Evolutionary conservation across 2,329 filamentous ascomycete genomes (phyloP), one percentile per base, ranked within the genome.

Genomic region (Pseudogymnoascus sp.): DNA sequence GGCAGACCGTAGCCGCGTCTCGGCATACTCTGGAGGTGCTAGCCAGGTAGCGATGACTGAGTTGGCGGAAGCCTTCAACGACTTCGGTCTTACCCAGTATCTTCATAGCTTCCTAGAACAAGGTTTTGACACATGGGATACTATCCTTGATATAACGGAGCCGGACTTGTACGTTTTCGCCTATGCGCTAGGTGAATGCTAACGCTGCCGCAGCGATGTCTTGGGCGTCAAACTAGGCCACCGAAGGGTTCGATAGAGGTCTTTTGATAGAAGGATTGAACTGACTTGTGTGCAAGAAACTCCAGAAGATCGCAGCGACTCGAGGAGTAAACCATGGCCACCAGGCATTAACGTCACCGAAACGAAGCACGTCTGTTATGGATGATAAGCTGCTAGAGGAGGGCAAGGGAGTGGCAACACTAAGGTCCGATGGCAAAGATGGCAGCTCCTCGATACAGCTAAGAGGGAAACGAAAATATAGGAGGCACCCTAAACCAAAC

Each of bases 81-180:
- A 90, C 80, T 80, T 93, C 80, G 90, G 89, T 73, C 82, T 95
- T 74, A 80, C 84, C 77, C 89, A 92, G 76, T 93, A 95, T 77
- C 82, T 90, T 65, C 81, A 87, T 68, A 77, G 80, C 63, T 90
- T 95, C 69, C 74, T 90, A 46, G 85, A 90, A 61, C 89, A 93
- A 75, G 90, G 90, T 2, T 95, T 95, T 74, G 90, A 95, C 74
- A 86, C 87, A 10, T 93, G 90, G 90, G 89, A 91, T 35, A 92
- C 88, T 0, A 87, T 93, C 62, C 79, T 92, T 60, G 90, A 93
- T 72, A 92, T 95, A 62, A 91, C 90, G 65, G 90, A 93, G 75
- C 89, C 89, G 24, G 90, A 31, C 28, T 2, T 31, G 7, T 31
- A 35, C 33, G 33, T 35, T 11, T 3, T 16, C 8, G 63, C 35